Base-by-base conservation (phyloP, 306 rosid genomes). In the Ormosia emarginata region DNA sequence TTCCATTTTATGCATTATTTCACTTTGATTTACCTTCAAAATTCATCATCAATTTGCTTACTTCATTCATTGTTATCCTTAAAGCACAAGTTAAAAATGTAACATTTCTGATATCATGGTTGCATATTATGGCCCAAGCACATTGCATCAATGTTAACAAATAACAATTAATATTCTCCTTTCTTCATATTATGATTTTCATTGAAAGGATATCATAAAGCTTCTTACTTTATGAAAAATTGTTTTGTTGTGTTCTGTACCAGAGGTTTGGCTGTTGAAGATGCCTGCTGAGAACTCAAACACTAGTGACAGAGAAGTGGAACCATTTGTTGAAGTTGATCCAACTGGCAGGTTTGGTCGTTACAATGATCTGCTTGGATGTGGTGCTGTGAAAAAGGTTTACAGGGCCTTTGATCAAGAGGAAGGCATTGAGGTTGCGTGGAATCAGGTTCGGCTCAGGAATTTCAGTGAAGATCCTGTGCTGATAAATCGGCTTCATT, bases 381-480 rank as follows among this genome's bases (percentile, higher is more conserved):
- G 55, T 66, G 99, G 99, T 40, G 97, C 97, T 11, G 94, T 95
- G 83, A 95, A 95, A 77, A 95, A 87, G 74, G 99, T 95, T 5
- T 95, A 93, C 49, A 80, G 97, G 83, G 98, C 88, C 2, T 95
- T 95, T 82, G 99, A 95, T 90, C 98, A 90, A 78, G 87, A 89
- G 82, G 97, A 95, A 85, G 98, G 98, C 4, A 93, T 75, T 34
- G 98, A 95, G 85, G 98, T 95, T 47, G 98, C 98, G 10, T 95
- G 98, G 98, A 95, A 93, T 79, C 97, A 93, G 87, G 98, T 95
- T 58, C 87, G 88, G 3, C 84, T 95, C 67, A 77, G 91, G 74
- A 84, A 82, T 49, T 91, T 91, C 81, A 85, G 90, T 15, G 90
- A 92, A 0, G 92, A 93, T 53, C 95, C 92, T 39, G 87, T 82